Conservation (phyloP, 345 rosid genomes). For the Syzygium aqueum region DNA sequence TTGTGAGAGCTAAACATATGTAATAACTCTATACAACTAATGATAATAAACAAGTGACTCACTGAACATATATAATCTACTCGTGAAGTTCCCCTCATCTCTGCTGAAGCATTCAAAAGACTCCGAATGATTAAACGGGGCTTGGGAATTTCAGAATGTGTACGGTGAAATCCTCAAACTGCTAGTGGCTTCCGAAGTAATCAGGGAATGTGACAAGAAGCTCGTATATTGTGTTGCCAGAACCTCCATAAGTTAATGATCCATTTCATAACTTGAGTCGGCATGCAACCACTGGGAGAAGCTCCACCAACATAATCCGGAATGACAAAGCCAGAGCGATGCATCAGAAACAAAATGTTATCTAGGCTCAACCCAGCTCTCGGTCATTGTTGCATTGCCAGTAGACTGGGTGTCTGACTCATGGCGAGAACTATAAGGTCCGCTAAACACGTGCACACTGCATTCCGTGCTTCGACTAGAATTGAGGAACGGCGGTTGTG, state of each 20-base stretch:
- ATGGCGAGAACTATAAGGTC: constrained; percentile 10
- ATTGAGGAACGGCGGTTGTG: constrained; percentile 70
- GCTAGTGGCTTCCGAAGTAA: neutral
- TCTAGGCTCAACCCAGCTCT: constrained; percentile 48
- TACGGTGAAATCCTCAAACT: neutral
- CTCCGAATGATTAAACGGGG: neutral
- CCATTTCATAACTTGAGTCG: neutral
- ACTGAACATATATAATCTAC: neutral
- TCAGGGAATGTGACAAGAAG: neutral
- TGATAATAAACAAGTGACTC: neutral
- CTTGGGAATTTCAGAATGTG: neutral
- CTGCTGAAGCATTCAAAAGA: neutral
- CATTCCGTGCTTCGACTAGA: constrained; percentile 18
- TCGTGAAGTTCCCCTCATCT: neutral
- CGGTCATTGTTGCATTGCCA: constrained; percentile 21
- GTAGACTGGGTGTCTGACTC: constrained; percentile 39
- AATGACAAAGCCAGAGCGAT: neutral
- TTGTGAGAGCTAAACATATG: neutral
- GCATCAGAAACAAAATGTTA: neutral
- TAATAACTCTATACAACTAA: neutral
- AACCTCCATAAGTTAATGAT: neutral
- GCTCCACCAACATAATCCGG: neutral
- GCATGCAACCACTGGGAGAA: neutral
- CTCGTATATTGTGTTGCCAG: neutral
- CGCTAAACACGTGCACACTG: constrained; percentile 1